Evolutionary conservation across 202 grass and related monocot genomes (phyloP).

Genomic region (Setaria viridis): DNA sequence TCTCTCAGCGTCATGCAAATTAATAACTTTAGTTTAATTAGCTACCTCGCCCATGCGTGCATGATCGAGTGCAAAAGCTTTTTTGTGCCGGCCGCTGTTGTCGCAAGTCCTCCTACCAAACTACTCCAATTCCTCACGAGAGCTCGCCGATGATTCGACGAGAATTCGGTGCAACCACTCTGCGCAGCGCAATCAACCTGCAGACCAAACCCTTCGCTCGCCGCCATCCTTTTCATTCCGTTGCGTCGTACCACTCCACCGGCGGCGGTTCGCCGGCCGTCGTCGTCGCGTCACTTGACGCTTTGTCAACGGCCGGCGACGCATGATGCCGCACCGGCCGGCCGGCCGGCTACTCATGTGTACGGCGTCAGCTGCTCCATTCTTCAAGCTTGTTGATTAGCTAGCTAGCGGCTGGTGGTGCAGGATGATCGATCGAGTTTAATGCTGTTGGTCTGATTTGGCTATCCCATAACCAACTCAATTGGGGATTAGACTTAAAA

Average conservation of each 20-base stretch:
- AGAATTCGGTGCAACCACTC: slow-evolving; percentile 45
- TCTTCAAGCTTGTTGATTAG: slow-evolving; percentile 38
- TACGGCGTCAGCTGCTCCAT: slow-evolving; percentile 34
- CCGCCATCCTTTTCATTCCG: slow-evolving; percentile 16
- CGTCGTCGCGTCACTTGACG: slow-evolving; percentile 16
- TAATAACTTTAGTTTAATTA: background rate
- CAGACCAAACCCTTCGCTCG: background rate
- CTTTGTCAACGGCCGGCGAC: slow-evolving; percentile 32
- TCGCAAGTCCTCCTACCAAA: background rate
- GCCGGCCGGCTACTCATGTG: background rate
- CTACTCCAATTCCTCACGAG: background rate
- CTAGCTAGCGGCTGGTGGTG: background rate
- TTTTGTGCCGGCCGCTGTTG: background rate
- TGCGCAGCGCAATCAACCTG: background rate
- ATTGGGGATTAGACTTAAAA: background rate
- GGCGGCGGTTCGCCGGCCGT: slow-evolving; percentile 22
- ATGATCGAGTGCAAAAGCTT: background rate
- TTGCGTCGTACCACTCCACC: no score
- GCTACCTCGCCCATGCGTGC: slow-evolving; percentile 3
- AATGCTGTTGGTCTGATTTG: background rate
- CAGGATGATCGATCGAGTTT: background rate
- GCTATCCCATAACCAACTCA: slow-evolving; percentile 4
- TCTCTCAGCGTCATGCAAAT: background rate
- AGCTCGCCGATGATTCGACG: slow-evolving; percentile 4
- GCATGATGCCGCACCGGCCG: slow-evolving; percentile 44